These are phyloP conservation scores for Tulasnella sp. DNA, from an alignment of 768 basidiomycete genomes.

Conservation along the genomic window DNA sequence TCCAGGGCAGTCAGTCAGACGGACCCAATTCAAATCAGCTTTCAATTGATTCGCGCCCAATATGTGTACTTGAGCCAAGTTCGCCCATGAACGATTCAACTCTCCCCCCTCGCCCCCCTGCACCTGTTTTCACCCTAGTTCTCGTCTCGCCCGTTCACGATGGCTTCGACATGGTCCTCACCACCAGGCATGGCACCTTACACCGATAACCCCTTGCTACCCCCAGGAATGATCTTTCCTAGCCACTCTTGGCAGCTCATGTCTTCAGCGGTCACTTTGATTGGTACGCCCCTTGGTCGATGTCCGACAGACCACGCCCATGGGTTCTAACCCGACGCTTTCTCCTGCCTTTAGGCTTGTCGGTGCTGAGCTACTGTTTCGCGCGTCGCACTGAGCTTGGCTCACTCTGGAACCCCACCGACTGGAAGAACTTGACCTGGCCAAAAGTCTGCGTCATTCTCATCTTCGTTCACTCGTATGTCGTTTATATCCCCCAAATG, in stretches of 20 bases:
- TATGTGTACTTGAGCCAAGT: neutral
- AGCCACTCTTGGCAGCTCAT: conserved; percentile 17
- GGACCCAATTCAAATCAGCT: neutral
- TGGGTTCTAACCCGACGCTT: neutral
- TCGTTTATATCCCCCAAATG: neutral
- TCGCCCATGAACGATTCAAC: neutral
- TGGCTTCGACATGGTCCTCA: conserved; percentile 9
- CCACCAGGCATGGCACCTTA: neutral
- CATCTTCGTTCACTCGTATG: conserved; percentile 24
- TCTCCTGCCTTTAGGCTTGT: neutral
- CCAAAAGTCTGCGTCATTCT: conserved; percentile 16
- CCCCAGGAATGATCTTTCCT: conserved; percentile 18
- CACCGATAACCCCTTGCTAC: neutral
- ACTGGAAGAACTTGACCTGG: conserved; percentile 12
- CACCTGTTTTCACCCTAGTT: neutral
- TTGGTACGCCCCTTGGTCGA: neutral
- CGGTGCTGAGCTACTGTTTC: conserved; percentile 23
- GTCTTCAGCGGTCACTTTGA: conserved; percentile 8
- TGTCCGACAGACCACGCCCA: neutral
- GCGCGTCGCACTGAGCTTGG: conserved; percentile 13
- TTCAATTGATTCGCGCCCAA: neutral
- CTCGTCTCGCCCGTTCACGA: neutral
- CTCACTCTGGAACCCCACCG: neutral
- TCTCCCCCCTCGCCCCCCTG: neutral
- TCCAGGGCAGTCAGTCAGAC: neutral